Percentiles rank a stretch among this genome's conserved stretches.
Evolutionary conservation across 331 rosid genomes (phyloP).

Genomic region (Malus hybrid): DNA sequence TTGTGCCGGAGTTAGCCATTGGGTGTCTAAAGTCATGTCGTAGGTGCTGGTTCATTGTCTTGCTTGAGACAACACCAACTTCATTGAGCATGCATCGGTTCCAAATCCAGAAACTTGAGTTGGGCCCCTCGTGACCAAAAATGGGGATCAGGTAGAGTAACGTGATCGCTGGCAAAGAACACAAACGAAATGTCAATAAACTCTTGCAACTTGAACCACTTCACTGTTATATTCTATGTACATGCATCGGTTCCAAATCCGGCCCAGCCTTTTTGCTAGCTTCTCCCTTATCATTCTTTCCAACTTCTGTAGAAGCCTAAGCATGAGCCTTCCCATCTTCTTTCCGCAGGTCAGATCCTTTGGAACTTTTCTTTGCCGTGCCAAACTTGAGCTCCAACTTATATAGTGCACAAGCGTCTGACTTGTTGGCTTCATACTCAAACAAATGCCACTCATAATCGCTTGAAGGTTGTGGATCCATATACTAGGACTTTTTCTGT

Average conservation of each 20-base stretch:
- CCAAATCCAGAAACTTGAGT: no score
- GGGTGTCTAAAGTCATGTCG: no score
- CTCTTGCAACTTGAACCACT: not conserved
- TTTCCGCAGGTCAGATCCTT: conserved; percentile 89
- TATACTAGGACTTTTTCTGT: conserved; percentile 86
- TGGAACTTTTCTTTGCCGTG: conserved; percentile 79
- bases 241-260: conserved; percentile 33
- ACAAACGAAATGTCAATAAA: not conserved
- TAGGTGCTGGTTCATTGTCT: no score
- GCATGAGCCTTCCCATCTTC: conserved; percentile 96
- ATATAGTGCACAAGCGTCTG: conserved; percentile 83
- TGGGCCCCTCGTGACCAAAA: not conserved
- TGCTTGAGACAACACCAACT: no score
- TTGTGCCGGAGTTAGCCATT: no score
- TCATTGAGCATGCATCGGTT: no score
- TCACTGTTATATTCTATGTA: not conserved
- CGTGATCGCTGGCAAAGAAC: no score
- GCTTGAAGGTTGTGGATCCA: conserved; percentile 92
- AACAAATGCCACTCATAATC: conserved; percentile 94
- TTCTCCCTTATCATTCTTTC: conserved; percentile 54
- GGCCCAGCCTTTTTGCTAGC: conserved; percentile 43
- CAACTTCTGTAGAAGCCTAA: conserved; percentile 63
- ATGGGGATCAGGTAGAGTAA: not conserved
- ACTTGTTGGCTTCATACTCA: conserved; percentile 87
- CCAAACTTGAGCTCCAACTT: conserved; percentile 86